These are phyloP conservation scores for Madurella fahalii DNA, from an alignment of 2,329 filamentous ascomycete genomes.

Conservation along the genomic window DNA sequence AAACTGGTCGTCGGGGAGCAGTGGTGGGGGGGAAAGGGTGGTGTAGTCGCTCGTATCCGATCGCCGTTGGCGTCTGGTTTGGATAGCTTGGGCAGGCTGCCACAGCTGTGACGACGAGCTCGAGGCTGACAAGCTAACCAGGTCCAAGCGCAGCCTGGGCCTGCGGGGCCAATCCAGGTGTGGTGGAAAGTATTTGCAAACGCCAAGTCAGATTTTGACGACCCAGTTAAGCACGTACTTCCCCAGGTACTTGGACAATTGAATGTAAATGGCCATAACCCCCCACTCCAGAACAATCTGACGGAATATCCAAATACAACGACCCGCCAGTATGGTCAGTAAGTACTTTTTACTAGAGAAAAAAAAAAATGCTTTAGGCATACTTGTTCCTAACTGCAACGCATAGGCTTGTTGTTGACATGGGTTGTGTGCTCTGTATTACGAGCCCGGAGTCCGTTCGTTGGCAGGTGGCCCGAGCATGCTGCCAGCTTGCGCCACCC, in stretches of 20 bases:
- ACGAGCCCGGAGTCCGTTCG: background rate
- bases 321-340: too few relatives aligned
- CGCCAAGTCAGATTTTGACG: background rate
- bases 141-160: background rate
- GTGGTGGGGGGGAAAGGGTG: background rate
- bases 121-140: constrained; percentile 18
- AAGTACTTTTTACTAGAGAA: too few relatives aligned
- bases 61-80: constrained; percentile 5
- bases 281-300: background rate
- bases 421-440: too few relatives aligned
- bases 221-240: too few relatives aligned
- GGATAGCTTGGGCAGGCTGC: constrained; percentile 22
- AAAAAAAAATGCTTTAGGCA: too few relatives aligned
- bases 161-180: background rate
- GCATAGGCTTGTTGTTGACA: too few relatives aligned
- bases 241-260: background rate
- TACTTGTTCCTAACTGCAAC: too few relatives aligned
- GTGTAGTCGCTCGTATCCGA: constrained; percentile 1
- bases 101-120: constrained; percentile 28
- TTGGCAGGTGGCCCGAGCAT: background rate
- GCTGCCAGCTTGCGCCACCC: background rate
- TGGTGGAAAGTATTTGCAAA: background rate
- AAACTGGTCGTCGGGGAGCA: constrained; percentile 4
- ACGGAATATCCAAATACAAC: too few relatives aligned
- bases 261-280: background rate